phyloP scores from a whole-genome alignment of 176 grass and related monocot species.

The Musa troglodytarum region DNA sequence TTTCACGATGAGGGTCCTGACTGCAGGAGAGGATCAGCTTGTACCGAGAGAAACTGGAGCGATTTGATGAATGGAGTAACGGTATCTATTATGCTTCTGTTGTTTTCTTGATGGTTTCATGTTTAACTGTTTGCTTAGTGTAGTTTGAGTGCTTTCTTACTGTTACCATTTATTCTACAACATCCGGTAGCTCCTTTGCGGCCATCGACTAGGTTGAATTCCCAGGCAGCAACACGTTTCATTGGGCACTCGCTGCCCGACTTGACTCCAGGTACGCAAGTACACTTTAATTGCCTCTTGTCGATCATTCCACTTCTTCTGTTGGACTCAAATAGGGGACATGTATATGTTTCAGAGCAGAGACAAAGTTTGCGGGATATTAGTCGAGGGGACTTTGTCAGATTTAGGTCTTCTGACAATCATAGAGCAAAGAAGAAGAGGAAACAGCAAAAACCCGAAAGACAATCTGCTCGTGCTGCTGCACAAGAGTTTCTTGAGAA shows the following conservation, averaged over 20 bases:
- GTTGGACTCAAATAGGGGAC: background rate
- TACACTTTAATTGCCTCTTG: constrained; percentile 16
- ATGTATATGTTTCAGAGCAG: constrained; percentile 56
- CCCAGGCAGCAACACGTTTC: constrained; percentile 71
- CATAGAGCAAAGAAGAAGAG: constrained; percentile 62
- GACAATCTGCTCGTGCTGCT: constrained; percentile 49
- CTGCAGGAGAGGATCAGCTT: constrained; percentile 79
- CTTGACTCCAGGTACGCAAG: constrained; percentile 52
- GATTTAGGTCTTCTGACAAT: constrained; percentile 21
- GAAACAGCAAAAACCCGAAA: constrained; percentile 41
- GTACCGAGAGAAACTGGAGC: constrained; percentile 69
- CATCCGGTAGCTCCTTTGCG: constrained; percentile 51
- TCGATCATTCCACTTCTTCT: background rate
- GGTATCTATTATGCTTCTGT: constrained; percentile 31
- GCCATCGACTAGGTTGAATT: constrained; percentile 65
- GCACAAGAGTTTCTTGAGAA: constrained; percentile 88
- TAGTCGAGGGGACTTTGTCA: constrained; percentile 45
- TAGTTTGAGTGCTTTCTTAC: background rate
- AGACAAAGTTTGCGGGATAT: constrained; percentile 60
- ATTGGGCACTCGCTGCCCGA: constrained; percentile 66
- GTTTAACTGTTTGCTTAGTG: background rate
- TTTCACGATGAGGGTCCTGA: constrained; percentile 3
- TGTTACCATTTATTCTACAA: background rate
- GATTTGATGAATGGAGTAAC: constrained; percentile 63
- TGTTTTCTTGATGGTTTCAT: background rate